Evolutionary conservation across 2,329 filamentous ascomycete genomes (phyloP).

Genomic region (Phialophora macrospora): DNA sequence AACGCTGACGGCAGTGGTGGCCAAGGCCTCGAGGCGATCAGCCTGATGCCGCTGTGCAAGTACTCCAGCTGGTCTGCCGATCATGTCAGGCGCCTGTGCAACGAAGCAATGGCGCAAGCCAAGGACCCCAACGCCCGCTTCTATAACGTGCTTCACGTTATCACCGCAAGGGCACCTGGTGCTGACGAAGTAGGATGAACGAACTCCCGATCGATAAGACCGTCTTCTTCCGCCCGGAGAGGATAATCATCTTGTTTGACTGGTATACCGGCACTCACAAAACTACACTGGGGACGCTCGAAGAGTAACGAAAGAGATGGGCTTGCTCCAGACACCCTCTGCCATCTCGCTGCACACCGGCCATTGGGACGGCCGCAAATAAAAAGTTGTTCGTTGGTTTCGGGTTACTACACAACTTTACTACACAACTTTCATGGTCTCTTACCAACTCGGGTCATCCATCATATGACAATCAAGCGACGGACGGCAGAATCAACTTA

Average conservation of each 20-base stretch:
- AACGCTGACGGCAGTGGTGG: conserved; percentile 47
- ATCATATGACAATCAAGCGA: neutral
- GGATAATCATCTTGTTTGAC: neutral
- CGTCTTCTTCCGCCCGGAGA: neutral
- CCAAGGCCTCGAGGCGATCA: conserved; percentile 67
- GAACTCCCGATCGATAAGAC: neutral
- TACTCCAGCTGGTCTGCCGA: conserved; percentile 64
- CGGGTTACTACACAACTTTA: neutral
- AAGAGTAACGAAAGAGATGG: neutral
- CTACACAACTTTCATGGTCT: neutral
- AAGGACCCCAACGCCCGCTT: conserved; percentile 69
- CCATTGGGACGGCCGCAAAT: neutral
- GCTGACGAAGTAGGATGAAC: conserved; percentile 6
- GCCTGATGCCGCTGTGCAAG: conserved; percentile 72
- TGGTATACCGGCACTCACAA: neutral
- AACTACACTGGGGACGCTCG: neutral
- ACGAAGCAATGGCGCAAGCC: conserved; percentile 69
- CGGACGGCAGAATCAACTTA: neutral
- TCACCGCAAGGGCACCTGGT: conserved; percentile 31
- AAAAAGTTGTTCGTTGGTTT: neutral
- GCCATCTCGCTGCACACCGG: neutral
- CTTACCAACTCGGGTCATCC: neutral
- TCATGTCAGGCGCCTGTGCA: conserved; percentile 67
- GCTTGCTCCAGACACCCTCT: neutral
- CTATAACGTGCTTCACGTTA: conserved; percentile 64